phyloP scores from a whole-genome alignment of 169 alveolate species.

The Plasmodium gallinaceum region DNA sequence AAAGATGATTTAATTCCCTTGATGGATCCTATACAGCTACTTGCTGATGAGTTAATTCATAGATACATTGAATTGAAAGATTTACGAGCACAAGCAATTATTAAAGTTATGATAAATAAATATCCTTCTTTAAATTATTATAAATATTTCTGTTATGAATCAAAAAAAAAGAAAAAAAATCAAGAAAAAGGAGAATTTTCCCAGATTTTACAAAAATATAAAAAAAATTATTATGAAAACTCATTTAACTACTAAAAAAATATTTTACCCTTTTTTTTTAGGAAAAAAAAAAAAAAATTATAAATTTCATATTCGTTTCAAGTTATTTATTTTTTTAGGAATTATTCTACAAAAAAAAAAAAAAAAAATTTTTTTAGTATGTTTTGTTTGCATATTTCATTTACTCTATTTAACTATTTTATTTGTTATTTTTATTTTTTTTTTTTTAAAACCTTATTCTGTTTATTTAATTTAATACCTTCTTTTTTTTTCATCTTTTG shows the following conservation, averaged over 20 bases:
- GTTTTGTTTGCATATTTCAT: too few relatives aligned
- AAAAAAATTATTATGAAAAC: constrained; percentile 27
- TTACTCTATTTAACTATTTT: too few relatives aligned
- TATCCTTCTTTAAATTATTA: constrained; percentile 83
- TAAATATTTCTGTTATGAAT: constrained; percentile 75
- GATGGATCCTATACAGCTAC: constrained; percentile 87
- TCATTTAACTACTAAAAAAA: background rate
- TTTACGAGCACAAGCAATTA: constrained; percentile 87
- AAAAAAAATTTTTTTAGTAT: too few relatives aligned
- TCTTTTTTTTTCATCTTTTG: too few relatives aligned
- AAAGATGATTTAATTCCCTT: constrained; percentile 85
- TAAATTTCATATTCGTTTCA: background rate
- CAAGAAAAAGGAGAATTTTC: background rate
- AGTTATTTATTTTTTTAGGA: background rate
- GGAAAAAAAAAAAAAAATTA: background rate
- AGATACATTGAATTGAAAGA: constrained; percentile 81
- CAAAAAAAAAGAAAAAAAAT: constrained; percentile 1
- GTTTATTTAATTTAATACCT: too few relatives aligned
- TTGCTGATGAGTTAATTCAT: constrained; percentile 86
- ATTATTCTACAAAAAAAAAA: too few relatives aligned
- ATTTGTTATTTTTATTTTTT: too few relatives aligned
- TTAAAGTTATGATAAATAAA: constrained; percentile 81
- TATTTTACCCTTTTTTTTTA: background rate
- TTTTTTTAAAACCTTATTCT: too few relatives aligned
- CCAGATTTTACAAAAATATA: constrained; percentile 29